These are phyloP conservation scores for Claviceps africana DNA, from an alignment of 2,329 filamentous ascomycete species.

Conservation along the genomic window DNA sequence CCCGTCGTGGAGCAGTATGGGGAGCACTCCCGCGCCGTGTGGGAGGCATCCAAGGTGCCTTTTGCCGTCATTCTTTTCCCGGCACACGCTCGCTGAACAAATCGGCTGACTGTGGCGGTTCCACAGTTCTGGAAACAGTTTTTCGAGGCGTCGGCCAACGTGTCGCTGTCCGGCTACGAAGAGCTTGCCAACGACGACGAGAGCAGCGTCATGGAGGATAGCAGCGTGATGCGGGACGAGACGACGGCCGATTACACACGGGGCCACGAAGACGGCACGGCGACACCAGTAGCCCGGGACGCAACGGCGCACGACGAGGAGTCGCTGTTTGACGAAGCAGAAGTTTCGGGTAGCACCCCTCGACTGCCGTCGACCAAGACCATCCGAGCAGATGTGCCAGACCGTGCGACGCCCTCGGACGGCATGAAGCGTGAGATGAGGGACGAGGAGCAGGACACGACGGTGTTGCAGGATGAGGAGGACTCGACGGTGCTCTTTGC, in stretches of 20 bases:
- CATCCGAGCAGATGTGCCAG: conserved; percentile 40
- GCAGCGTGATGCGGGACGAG: conserved; percentile 42
- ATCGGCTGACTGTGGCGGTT: neutral
- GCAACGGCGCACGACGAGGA: conserved; percentile 37
- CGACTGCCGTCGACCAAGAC: conserved; percentile 39
- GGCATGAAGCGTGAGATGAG: conserved; percentile 53
- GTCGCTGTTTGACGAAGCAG: conserved; percentile 52
- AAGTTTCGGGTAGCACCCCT: conserved; percentile 54
- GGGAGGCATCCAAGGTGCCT: conserved; percentile 83
- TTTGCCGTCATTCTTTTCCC: neutral
- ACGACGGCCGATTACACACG: conserved; percentile 35
- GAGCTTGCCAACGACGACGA: conserved; percentile 61
- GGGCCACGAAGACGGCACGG: conserved; percentile 25
- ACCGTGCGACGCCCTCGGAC: conserved; percentile 67
- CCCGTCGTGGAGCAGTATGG: conserved; percentile 92
- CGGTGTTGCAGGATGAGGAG: conserved; percentile 23
- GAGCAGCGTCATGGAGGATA: conserved; percentile 34
- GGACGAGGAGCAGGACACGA: conserved; percentile 25
- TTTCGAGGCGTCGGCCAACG: conserved; percentile 95
- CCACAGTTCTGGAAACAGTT: conserved; percentile 97
- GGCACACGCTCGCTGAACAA: neutral
- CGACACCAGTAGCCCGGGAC: conserved; percentile 18
- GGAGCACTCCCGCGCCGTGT: conserved; percentile 83
- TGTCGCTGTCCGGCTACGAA: conserved; percentile 89
- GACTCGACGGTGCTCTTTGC: conserved; percentile 36